Evolutionary conservation across 2,329 filamentous ascomycete species (phyloP).

Genomic region (Gyromitra esculenta): DNA sequence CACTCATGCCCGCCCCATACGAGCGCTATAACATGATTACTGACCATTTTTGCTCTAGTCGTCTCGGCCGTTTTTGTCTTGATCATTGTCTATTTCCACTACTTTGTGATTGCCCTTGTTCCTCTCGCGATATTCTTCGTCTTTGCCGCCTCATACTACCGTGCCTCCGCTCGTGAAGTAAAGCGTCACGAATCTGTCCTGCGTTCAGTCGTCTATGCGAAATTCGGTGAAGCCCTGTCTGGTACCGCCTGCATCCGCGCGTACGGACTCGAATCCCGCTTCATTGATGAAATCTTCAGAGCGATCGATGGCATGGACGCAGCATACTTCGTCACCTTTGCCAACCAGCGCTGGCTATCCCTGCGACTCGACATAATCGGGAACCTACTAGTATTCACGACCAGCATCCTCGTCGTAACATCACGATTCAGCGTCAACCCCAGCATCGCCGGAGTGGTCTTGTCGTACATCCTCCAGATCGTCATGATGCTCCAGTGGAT

Average conservation of each 20-base stretch:
- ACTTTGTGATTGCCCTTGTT: slow-evolving; percentile 76
- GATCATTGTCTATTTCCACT: slow-evolving; percentile 95
- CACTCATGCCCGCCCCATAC: not conserved
- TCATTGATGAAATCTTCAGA: slow-evolving; percentile 73
- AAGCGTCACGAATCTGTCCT: slow-evolving; percentile 93
- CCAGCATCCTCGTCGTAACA: slow-evolving; percentile 89
- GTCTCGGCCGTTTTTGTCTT: slow-evolving; percentile 85
- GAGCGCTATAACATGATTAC: not conserved
- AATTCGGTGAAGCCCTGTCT: slow-evolving; percentile 87
- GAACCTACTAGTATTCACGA: slow-evolving; percentile 83
- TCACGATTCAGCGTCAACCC: slow-evolving; percentile 86
- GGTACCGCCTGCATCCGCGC: slow-evolving; percentile 87
- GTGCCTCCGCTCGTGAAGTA: slow-evolving; percentile 88
- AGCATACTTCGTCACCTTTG: slow-evolving; percentile 93
- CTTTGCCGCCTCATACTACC: slow-evolving; percentile 85
- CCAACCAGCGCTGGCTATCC: slow-evolving; percentile 93
- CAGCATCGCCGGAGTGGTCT: slow-evolving; percentile 84
- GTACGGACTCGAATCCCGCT: slow-evolving; percentile 82
- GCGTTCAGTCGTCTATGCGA: slow-evolving; percentile 86
- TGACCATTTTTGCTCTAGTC: slow-evolving; percentile 60
- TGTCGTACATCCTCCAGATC: slow-evolving; percentile 92
- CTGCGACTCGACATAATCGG: slow-evolving; percentile 85
- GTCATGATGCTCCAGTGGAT: slow-evolving; percentile 97
- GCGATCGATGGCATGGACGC: slow-evolving; percentile 91
- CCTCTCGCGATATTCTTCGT: slow-evolving; percentile 80